Evolutionary conservation across 2,329 filamentous ascomycete species (phyloP), one percentile per base, ranked within the genome.

Genomic region (Colletotrichum sp.): DNA sequence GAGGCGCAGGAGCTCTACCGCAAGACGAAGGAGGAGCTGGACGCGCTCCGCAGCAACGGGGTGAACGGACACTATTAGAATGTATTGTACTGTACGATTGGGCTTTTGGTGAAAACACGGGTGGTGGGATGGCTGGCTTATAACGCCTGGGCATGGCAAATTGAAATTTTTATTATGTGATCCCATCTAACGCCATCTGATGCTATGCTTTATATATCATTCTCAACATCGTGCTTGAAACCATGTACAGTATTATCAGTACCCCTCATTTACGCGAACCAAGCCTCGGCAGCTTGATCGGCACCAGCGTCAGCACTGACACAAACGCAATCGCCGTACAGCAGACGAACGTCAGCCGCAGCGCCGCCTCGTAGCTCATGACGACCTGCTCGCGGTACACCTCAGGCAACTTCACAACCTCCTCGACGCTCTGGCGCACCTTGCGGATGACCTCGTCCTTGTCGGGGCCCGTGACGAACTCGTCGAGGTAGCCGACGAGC

Each of bases 1-100:
- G 95, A 98, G 86, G 96, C 95, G 8, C 97, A 99, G 86, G 96
- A 98, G 78, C 84, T 94, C 80, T 99, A 97, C 83, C 91, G 95
- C 80, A 88, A 87, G 78, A 91, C 92, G 75, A 95, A 91, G 85
- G 95, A 96, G 63, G 97, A 99, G 88, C 84, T 98, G 79, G 91
- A 93, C 64, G 87, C 85, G 70, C 86, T 98, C 79, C 84, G 81
- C 52, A 80, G 82, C 52, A 82, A 83, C 63, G 82, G 82, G 52
- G 80, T 80, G 18, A 82, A 83, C 44, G 70, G 71, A 18, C 67
- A 66, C 62, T 66, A 75, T 26, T 71, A 44, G 44, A 60, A 24
- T 65, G 64, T 76, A 52, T 32, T 52, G 64, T 73, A 72, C 18
- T 64, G 63, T 59, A 73, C 44, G 34, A 52, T 18, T 36, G 30